Evolutionary conservation across 148 eudicot species (phyloP).

Genomic region (Cornus suecica): DNA sequence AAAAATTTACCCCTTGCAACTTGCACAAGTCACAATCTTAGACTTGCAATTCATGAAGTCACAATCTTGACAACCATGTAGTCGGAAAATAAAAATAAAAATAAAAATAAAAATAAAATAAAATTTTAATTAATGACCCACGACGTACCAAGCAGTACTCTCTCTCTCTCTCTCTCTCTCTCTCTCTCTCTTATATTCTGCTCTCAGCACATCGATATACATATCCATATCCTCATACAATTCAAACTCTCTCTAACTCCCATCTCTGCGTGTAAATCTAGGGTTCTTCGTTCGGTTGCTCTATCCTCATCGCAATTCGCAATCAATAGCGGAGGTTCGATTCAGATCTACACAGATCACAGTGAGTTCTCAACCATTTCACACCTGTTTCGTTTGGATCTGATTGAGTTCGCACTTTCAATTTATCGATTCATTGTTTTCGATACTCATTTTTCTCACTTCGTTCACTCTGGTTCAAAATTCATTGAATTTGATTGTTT

Average conservation of each 20-base stretch:
- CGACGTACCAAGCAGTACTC: not conserved
- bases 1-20: no score
- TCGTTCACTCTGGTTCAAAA: not conserved
- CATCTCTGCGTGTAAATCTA: not conserved
- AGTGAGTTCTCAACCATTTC: not conserved
- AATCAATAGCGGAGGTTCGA: not conserved
- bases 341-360: conserved; percentile 4
- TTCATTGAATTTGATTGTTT: conserved; percentile 1
- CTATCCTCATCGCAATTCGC: not conserved
- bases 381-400: conserved; percentile 5
- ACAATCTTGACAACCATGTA: no score
- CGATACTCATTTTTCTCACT: not conserved
- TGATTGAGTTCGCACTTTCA: not conserved
- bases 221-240: not conserved
- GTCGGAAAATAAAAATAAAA: no score
- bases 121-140: not conserved
- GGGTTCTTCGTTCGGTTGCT: not conserved
- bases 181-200: not conserved
- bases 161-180: not conserved
- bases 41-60: not conserved
- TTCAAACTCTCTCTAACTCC: not conserved
- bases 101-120: no score
- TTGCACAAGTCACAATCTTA: no score
- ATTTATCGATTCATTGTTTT: not conserved
- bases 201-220: not conserved